These are phyloP conservation scores for Cladophialophora bantiana DNA, from an alignment of 2,329 filamentous ascomycete genomes.

Conservation along the genomic window DNA sequence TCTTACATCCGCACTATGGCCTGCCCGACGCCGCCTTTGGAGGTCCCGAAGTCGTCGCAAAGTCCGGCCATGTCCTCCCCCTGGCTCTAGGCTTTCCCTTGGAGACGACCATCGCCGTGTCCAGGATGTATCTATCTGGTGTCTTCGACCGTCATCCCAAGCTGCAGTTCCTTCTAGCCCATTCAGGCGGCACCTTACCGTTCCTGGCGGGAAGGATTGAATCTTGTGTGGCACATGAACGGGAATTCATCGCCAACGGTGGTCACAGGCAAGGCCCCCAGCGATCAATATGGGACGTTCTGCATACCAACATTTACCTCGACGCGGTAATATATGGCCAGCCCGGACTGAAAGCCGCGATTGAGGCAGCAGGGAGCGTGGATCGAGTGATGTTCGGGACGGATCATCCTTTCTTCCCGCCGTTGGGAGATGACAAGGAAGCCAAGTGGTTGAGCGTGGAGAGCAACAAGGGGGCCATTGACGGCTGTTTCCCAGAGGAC, in stretches of 20 bases:
- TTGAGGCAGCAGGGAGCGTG: constrained; percentile 67
- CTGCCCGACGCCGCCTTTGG: constrained; percentile 83
- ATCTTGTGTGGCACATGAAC: constrained; percentile 84
- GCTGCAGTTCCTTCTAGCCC: constrained; percentile 79
- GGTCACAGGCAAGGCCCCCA: constrained; percentile 66
- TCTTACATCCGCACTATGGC: constrained; percentile 92
- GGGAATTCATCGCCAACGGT: constrained; percentile 71
- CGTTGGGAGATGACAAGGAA: constrained; percentile 43
- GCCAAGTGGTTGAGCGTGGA: constrained; percentile 56
- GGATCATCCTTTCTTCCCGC: constrained; percentile 56
- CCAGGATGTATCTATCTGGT: constrained; percentile 84
- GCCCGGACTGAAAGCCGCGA: constrained; percentile 72
- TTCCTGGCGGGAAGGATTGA: constrained; percentile 89
- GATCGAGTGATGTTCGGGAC: constrained; percentile 53
- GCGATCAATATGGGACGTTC: constrained; percentile 67
- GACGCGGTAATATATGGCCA: constrained; percentile 70
- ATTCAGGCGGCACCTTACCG: constrained; percentile 86
- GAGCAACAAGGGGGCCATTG: constrained; percentile 56
- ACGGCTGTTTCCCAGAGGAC: constrained; percentile 46
- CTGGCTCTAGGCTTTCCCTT: constrained; percentile 87
- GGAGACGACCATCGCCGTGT: constrained; percentile 89
- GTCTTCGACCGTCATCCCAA: constrained; percentile 78
- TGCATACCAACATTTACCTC: constrained; percentile 80
- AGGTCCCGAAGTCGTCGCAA: constrained; percentile 70
- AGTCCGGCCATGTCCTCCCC: constrained; percentile 86